Conservation (phyloP, 1,139 yeast species). For the Martiniozyma asiatica region DNA sequence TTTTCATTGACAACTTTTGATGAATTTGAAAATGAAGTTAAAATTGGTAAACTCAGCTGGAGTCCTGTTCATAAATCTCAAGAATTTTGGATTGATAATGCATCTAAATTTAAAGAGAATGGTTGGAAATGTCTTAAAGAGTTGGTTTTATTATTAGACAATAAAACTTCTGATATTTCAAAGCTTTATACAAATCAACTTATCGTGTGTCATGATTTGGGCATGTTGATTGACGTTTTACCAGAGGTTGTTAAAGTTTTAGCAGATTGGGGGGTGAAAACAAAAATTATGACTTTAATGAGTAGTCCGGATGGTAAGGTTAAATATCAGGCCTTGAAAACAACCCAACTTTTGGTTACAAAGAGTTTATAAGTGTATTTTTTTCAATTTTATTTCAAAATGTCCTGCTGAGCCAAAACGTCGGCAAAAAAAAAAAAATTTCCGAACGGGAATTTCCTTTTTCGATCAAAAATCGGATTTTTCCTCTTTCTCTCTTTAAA, state of each 20-base stretch:
- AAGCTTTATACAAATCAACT: constrained; percentile 32
- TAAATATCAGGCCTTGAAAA: constrained; percentile 87
- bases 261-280: constrained; percentile 45
- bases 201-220: constrained; percentile 63
- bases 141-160: constrained; percentile 32
- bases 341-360: constrained; percentile 86
- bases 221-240: constrained; percentile 53
- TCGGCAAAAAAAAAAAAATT: too few relatives aligned
- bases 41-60: constrained; percentile 70
- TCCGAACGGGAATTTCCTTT: too few relatives aligned
- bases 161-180: constrained; percentile 14
- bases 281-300: constrained; percentile 76
- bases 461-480: too few relatives aligned
- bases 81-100: constrained; percentile 84
- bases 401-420: too few relatives aligned
- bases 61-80: constrained; percentile 85
- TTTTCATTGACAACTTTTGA: constrained; percentile 82
- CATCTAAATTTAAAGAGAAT: constrained; percentile 61
- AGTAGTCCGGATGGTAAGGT: constrained; percentile 77
- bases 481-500: too few relatives aligned
- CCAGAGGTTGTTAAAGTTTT: constrained; percentile 45
- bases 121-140: constrained; percentile 62
- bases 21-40: constrained; percentile 79
- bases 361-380: constrained; percentile 42
- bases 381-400: too few relatives aligned